Conservation (phyloP, 2,329 filamentous ascomycete genomes). For the Thielaviopsis populi region DNA sequence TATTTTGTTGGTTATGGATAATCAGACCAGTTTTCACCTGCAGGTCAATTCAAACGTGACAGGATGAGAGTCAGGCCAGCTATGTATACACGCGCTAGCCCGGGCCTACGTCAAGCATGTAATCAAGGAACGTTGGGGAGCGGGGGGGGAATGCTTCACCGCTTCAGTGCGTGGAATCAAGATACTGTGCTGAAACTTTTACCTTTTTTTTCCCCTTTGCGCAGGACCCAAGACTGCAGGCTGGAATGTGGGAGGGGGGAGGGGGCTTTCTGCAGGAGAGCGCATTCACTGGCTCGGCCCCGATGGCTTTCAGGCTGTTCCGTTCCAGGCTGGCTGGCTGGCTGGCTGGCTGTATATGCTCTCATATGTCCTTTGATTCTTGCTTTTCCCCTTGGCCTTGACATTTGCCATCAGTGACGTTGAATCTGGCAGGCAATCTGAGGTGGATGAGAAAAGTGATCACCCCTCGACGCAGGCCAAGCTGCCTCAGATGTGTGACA, state of each 20-base stretch:
- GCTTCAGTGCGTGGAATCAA: constrained; percentile 8
- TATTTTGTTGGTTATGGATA: background rate
- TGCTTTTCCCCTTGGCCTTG: background rate
- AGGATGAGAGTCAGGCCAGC: background rate
- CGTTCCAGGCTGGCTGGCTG: background rate
- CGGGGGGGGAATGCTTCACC: background rate
- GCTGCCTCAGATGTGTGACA: background rate
- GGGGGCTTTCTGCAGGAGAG: too few species aligned
- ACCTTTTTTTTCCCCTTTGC: background rate
- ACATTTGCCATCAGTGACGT: background rate
- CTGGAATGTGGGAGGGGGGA: background rate
- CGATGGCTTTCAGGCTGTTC: background rate
- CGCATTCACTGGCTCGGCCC: too few species aligned
- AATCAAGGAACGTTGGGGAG: constrained; percentile 1
- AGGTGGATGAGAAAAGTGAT: background rate
- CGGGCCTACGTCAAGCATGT: background rate
- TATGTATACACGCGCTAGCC: background rate
- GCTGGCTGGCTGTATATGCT: background rate
- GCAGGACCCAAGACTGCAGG: background rate
- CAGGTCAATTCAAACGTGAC: background rate
- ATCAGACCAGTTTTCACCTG: background rate
- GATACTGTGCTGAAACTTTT: constrained; percentile 11
- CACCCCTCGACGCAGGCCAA: background rate
- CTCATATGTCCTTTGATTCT: background rate
- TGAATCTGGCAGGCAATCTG: background rate